Conservation (phyloP, 495 filamentous ascomycete genomes). For the Talaromyces ruber region DNA sequence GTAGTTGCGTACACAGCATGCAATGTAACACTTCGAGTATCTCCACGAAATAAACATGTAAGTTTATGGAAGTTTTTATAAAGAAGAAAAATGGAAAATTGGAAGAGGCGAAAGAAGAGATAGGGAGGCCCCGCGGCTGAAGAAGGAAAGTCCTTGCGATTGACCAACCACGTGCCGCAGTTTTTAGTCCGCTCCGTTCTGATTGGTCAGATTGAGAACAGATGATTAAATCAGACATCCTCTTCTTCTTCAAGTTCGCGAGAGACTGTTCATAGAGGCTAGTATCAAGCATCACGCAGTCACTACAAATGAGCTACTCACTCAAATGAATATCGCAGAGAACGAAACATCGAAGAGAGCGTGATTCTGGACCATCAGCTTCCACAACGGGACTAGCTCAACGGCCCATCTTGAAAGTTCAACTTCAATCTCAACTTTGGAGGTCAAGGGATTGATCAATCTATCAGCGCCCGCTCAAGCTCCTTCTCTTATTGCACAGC, state of each 20-base stretch:
- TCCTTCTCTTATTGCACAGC: not conserved
- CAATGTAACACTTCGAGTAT: not conserved
- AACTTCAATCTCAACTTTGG: not conserved
- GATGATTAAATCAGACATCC: not conserved
- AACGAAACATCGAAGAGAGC: not conserved
- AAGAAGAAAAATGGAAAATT: not conserved
- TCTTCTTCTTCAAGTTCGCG: not conserved
- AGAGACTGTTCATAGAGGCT: too few relatives aligned
- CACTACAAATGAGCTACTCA: too few relatives aligned
- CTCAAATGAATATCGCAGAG: not conserved
- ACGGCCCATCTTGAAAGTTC: not conserved
- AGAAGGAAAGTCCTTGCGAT: slow-evolving; percentile 1
- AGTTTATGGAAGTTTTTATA: not conserved
- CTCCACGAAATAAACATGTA: not conserved
- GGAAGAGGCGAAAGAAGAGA: not conserved
- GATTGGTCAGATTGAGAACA: not conserved
- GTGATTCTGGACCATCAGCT: not conserved
- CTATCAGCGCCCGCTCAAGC: not conserved
- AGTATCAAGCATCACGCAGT: too few relatives aligned
- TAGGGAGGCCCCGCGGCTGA: not conserved
- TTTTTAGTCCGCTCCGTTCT: not conserved
- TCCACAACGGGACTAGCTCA: not conserved
- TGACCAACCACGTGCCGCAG: not conserved
- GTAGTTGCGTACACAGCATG: not conserved
- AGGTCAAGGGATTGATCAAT: not conserved